Conservation (phyloP, 345 rosid genomes). For the Raphanus raphanistrum region DNA sequence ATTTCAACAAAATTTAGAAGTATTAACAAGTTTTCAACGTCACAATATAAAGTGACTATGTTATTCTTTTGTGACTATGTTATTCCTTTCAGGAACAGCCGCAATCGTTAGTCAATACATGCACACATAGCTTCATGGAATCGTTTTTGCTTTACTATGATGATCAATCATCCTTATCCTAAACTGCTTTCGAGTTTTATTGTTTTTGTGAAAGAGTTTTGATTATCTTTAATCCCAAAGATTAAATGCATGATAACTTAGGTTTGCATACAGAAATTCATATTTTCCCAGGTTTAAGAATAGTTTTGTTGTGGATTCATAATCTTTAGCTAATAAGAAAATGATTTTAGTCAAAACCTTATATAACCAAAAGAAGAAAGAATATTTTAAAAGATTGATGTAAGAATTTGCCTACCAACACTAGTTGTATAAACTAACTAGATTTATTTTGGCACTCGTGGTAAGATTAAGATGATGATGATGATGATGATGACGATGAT, state of each 20-base stretch:
- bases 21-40: neutral
- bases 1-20: neutral
- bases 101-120: neutral
- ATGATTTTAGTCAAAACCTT: neutral
- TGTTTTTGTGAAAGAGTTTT: neutral
- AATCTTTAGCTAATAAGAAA: neutral
- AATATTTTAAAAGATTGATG: conserved; percentile 19
- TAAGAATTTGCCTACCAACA: conserved; percentile 40
- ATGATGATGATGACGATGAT: conserved; percentile 10
- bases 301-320: neutral
- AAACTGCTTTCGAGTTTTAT: neutral
- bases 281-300: neutral
- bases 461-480: conserved; percentile 26
- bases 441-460: conserved; percentile 24
- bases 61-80: neutral
- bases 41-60: neutral
- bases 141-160: neutral
- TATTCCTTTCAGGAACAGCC: neutral
- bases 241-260: neutral
- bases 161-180: neutral
- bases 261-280: neutral
- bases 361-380: neutral
- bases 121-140: neutral
- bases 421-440: conserved; percentile 18
- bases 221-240: neutral